phyloP scores from a whole-genome alignment of 2,329 filamentous ascomycete genomes.

The Fusarium sacchari region DNA sequence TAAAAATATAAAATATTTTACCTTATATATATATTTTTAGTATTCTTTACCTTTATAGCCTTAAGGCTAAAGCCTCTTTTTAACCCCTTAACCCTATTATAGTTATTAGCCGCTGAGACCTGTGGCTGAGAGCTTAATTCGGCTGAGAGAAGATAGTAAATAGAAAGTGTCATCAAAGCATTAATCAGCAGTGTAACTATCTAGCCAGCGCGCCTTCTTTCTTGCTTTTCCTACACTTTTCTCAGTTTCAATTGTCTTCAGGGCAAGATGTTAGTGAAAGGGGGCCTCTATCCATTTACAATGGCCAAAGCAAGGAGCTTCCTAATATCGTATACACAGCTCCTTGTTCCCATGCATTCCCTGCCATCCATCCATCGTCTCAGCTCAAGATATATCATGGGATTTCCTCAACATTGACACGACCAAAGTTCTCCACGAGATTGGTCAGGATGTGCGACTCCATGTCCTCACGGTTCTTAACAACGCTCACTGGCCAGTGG shows the following conservation, averaged over 20 bases:
- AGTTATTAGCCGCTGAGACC: too few relatives aligned
- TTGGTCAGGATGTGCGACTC: constrained; percentile 36
- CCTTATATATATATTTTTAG: too few relatives aligned
- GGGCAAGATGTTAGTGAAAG: neutral
- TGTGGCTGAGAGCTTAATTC: too few relatives aligned
- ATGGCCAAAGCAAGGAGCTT: too few relatives aligned
- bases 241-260: neutral
- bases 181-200: too few relatives aligned
- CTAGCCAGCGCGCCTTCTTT: neutral
- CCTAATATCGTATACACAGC: neutral
- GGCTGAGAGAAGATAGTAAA: too few relatives aligned
- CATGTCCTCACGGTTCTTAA: constrained; percentile 43
- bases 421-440: constrained; percentile 35
- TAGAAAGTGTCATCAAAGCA: neutral
- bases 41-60: too few relatives aligned
- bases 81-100: too few relatives aligned
- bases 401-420: neutral
- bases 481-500: constrained; percentile 46
- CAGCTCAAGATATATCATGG: neutral
- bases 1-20: too few relatives aligned
- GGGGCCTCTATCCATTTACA: neutral
- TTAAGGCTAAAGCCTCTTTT: too few relatives aligned
- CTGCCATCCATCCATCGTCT: accelerated
- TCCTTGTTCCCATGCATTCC: neutral
- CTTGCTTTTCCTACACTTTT: neutral